Percentiles rank a stretch among this genome's conserved stretches.
Conservation (phyloP, 768 basidiomycete genomes). For the Boletus patriciae region DNA sequence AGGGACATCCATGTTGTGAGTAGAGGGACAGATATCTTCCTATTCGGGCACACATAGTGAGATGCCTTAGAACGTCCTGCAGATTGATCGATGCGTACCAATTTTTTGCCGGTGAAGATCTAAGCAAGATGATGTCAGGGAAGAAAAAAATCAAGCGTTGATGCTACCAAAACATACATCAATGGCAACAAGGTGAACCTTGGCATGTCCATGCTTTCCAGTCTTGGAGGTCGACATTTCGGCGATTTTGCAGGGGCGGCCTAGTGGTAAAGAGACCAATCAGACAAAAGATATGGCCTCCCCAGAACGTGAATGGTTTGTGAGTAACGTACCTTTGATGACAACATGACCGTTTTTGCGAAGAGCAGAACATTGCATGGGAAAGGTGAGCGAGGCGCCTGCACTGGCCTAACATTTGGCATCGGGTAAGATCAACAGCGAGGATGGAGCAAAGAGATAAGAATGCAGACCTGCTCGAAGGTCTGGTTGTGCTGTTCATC, state of each 20-base stretch:
- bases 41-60: conserved; percentile 33
- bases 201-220: conserved; percentile 99
- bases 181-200: conserved; percentile 95
- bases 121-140: conserved; percentile 32
- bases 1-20: conserved; percentile 99
- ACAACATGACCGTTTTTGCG: conserved; percentile 92
- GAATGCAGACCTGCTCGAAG: conserved; percentile 70
- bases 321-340: conserved; percentile 68
- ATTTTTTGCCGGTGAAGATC: conserved; percentile 99
- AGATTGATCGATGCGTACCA: conserved; percentile 49
- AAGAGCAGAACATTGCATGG: conserved; percentile 96
- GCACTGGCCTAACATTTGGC: conserved; percentile 53
- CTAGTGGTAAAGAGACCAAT: conserved; percentile 34
- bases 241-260: conserved; percentile 96
- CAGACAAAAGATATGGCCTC: conserved; percentile 3
- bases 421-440: conserved; percentile 19
- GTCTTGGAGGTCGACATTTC: conserved; percentile 99
- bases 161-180: conserved; percentile 63
- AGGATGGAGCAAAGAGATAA: conserved; percentile 9
- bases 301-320: background rate
- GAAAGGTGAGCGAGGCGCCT: conserved; percentile 77
- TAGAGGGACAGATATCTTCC: conserved; percentile 95
- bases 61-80: background rate
- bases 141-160: background rate
- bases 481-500: conserved; percentile 90